Base-by-base conservation (phyloP, 306 rosid genomes). In the Macrotyloma uniflorum region DNA sequence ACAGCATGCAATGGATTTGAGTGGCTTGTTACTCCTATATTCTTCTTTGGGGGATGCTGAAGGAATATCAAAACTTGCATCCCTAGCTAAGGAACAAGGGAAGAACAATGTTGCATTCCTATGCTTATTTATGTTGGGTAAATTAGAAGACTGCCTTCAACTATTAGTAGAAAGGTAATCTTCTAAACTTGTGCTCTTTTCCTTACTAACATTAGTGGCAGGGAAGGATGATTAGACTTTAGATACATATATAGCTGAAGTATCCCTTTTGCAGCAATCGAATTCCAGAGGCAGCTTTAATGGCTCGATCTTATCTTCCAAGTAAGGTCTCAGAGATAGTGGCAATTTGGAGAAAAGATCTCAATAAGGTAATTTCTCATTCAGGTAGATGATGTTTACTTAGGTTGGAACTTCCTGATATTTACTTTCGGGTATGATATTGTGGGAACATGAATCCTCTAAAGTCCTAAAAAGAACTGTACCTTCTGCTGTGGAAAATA, bases 241-340 rank as follows among this genome's bases (percentile, higher is more conserved):
- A 49, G 38, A 55, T 83, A 67, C 82, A 61, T 78, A 33, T 79
- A 54, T 76, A 59, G 11, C 47, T 63, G 77, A 75, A 47, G 61
- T 73, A 36, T 81, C 33, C 54, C 63, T 63, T 85, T 76, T 79
- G 81, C 91, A 95, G 99, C 86, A 93, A 91, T 83, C 91, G 99
- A 85, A 91, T 95, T 85, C 99, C 98, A 23, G 99, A 95, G 87
- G 99, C 97, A 67, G 99, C 99, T 72, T 87, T 95, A 76, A 91
- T 95, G 98, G 99, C 98, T 79, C 88, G 98, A 73, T 95, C 99
- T 67, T 95, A 95, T 89, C 97, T 95, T 87, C 99, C 99, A 74
- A 93, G 98, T 85, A 93, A 95, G 90, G 98, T 91, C 62, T 88
- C 98, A 10, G 98, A 95, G 90, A 93, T 95, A 55, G 97, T 95